Evolutionary conservation across 169 alveolate species (phyloP).

Genomic region (Eimeria acervulina): DNA sequence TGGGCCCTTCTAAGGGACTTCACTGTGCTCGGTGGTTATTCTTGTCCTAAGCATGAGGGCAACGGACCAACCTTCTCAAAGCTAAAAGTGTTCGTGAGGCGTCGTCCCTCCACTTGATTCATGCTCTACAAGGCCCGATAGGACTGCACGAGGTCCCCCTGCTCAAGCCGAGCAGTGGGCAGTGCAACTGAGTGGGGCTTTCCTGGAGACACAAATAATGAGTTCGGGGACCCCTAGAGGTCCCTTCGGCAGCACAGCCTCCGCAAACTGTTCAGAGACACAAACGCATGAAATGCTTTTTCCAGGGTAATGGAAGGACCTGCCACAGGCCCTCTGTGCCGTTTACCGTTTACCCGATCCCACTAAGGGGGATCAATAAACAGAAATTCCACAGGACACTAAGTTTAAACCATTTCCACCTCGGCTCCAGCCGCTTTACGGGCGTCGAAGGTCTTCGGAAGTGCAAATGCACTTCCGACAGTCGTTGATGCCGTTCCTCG

Average conservation of each 20-base stretch:
- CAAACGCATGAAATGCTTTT: neutral
- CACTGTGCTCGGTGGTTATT: neutral
- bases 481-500: too few relatives aligned
- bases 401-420: slow-evolving; percentile 43
- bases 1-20: neutral
- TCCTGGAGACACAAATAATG: neutral
- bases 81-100: neutral
- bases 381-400: neutral
- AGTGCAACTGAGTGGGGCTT: neutral
- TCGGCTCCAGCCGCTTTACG: slow-evolving; percentile 82
- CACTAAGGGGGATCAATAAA: neutral
- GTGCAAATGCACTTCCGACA: too few relatives aligned
- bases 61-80: neutral
- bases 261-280: neutral
- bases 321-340: neutral
- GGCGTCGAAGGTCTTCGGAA: slow-evolving; percentile 55
- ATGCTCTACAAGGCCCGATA: neutral
- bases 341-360: neutral
- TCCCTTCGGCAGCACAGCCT: neutral
- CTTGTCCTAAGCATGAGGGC: neutral
- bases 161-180: neutral
- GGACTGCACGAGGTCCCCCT: neutral
- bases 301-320: neutral
- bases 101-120: neutral
- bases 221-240: neutral